Evolutionary conservation across 2,329 filamentous ascomycete species (phyloP).

Genomic region (Arthroderma sp.): DNA sequence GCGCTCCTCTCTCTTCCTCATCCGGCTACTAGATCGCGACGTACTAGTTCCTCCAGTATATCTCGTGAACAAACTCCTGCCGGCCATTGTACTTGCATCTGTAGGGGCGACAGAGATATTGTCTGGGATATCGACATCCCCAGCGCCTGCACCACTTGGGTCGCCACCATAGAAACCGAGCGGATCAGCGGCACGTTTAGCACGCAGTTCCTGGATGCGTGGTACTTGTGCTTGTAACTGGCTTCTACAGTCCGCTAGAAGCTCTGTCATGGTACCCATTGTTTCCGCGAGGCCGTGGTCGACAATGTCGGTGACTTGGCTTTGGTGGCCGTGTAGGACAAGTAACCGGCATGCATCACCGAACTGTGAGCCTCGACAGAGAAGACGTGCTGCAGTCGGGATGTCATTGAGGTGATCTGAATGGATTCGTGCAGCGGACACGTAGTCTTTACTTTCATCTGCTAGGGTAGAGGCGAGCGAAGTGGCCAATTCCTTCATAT

Average conservation of each 20-base stretch:
- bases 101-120: slow-evolving; percentile 86
- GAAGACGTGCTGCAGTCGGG: slow-evolving; percentile 56
- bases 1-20: slow-evolving; percentile 77
- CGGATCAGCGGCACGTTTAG: slow-evolving; percentile 71
- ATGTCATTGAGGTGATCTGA: slow-evolving; percentile 68
- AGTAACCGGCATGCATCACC: slow-evolving; percentile 75
- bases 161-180: slow-evolving; percentile 81
- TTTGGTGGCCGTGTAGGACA: slow-evolving; percentile 46
- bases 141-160: slow-evolving; percentile 40
- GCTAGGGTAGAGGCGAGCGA: slow-evolving; percentile 65
- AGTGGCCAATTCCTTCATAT: slow-evolving; percentile 56
- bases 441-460: slow-evolving; percentile 70
- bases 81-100: slow-evolving; percentile 60
- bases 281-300: slow-evolving; percentile 71
- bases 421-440: slow-evolving; percentile 65
- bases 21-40: slow-evolving; percentile 61
- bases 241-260: slow-evolving; percentile 81
- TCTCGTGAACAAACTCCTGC: slow-evolving; percentile 79
- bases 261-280: slow-evolving; percentile 70
- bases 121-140: slow-evolving; percentile 65
- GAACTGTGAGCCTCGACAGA: slow-evolving; percentile 82
- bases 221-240: slow-evolving; percentile 79
- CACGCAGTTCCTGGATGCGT: slow-evolving; percentile 67
- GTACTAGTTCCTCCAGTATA: slow-evolving; percentile 60
- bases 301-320: slow-evolving; percentile 56